A percentile compares a stretch with the other conserved stretches of the same genome.
phyloP scores from a whole-genome alignment of 2,329 filamentous ascomycete species.

The Rhexocercosporidium sp. region DNA sequence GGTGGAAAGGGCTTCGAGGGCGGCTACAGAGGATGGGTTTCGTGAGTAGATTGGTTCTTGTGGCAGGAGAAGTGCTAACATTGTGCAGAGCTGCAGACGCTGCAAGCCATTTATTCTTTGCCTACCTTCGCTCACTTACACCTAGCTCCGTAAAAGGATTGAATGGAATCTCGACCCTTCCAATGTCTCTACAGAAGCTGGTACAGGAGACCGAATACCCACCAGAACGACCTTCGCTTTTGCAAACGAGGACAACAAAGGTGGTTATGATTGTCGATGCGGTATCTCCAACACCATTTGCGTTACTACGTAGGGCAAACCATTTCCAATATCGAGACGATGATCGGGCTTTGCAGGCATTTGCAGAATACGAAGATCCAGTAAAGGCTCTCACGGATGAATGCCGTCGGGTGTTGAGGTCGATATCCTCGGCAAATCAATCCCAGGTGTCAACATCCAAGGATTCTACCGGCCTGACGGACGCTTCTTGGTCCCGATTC shows the following conservation, averaged over 20 bases:
- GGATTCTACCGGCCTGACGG: slow-evolving; percentile 73
- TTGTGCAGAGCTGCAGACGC: slow-evolving; percentile 82
- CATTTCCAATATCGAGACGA: slow-evolving; percentile 95
- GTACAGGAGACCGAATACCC: slow-evolving; percentile 94
- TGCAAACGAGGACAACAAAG: slow-evolving; percentile 82
- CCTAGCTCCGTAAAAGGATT: slow-evolving; percentile 74
- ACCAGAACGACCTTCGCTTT: slow-evolving; percentile 74
- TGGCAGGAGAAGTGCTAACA: slow-evolving; percentile 21
- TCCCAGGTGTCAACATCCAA: slow-evolving; percentile 75
- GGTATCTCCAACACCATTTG: slow-evolving; percentile 93
- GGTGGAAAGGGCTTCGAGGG: slow-evolving; percentile 91
- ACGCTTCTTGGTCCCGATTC: slow-evolving; percentile 96
- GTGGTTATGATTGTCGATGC: slow-evolving; percentile 97
- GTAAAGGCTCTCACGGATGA: slow-evolving; percentile 89
- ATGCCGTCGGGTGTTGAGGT: slow-evolving; percentile 86
- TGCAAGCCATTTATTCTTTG: slow-evolving; percentile 96
- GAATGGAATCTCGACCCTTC: slow-evolving; percentile 83
- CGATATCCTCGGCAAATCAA: slow-evolving; percentile 88
- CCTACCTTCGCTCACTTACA: slow-evolving; percentile 87
- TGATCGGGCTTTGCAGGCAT: slow-evolving; percentile 82
- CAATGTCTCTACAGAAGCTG: slow-evolving; percentile 88
- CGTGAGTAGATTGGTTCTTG: slow-evolving; percentile 56
- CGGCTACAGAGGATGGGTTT: slow-evolving; percentile 87
- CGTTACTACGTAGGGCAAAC: slow-evolving; percentile 85
- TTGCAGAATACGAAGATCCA: slow-evolving; percentile 88